Base-by-base conservation (phyloP, 441 rosid species). In the Pelargonium myrrhifolium region DNA sequence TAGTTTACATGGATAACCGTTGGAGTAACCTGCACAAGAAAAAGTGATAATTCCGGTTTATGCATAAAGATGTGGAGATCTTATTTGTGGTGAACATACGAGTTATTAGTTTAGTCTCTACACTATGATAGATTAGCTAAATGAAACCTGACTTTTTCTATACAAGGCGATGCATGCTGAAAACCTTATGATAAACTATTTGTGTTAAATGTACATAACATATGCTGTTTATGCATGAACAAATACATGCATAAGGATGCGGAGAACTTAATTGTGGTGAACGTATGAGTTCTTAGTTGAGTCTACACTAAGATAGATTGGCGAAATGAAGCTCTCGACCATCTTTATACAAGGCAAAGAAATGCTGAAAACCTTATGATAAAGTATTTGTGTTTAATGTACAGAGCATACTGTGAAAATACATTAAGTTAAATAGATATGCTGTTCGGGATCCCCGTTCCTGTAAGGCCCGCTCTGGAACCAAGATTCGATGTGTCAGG, bases 361-460 rank as follows among this genome's bases (percentile, higher is more conserved):
- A 39, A 8, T 58, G 64, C n/a, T 55, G 35, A 68, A 59, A 40
- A 31, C 9, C 43, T 9, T n/a, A 60, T 10, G 18, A 15, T 7
- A 58, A 4, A 21, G 26, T 45, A 11, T 42, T 8, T 18, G 20
- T 4, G 42, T 15, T 42, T 15, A 31, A 62, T 61, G 15, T 18
- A 14, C 28, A 45, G 31, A 18, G 45, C 24, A 26, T 20, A 55
- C 14, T 72, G 28, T 62, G 45, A 28, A 37, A 8, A 43, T 55
- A 5, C 60, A 14, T 75, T 71, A 88, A 51, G 17, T 75, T 71
- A 88, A 51, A 84, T 82, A 56, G 88, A 80, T 70, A 81, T 77
- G 75, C 87, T 85, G 69, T 81, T 86, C 18, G 92, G 91, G 45
- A 86, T 81, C 58, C 89, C 92, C 69, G 67, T 79, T 24, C 79